These are phyloP conservation scores for Neolecta irregularis DNA, from an alignment of 1,139 yeast species.

Conservation along the genomic window DNA sequence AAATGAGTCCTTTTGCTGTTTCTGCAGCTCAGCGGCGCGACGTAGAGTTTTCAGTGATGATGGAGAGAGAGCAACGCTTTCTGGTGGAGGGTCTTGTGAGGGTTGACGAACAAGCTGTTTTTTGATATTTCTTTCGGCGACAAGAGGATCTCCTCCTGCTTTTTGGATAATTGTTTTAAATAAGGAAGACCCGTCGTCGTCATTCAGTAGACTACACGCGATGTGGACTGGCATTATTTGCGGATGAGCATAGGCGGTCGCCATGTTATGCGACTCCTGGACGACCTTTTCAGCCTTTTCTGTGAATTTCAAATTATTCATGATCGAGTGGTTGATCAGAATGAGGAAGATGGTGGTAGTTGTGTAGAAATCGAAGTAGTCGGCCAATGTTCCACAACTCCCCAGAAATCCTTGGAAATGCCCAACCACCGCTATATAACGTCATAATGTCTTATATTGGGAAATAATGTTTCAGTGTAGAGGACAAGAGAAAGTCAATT, in stretches of 20 bases:
- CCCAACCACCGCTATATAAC: too few relatives aligned
- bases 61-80: constrained; percentile 52
- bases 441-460: too few relatives aligned
- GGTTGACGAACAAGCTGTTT: constrained; percentile 71
- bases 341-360: too few relatives aligned
- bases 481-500: too few relatives aligned
- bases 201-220: constrained; percentile 76
- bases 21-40: constrained; percentile 57
- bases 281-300: constrained; percentile 80
- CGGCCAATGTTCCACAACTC: too few relatives aligned
- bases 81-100: constrained; percentile 75
- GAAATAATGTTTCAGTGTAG: too few relatives aligned
- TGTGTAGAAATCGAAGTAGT: too few relatives aligned
- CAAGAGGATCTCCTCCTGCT: constrained; percentile 77
- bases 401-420: too few relatives aligned
- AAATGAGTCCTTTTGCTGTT: constrained; percentile 77
- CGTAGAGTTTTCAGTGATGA: constrained; percentile 55
- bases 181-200: constrained; percentile 55
- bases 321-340: constrained; percentile 8
- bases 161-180: constrained; percentile 73
- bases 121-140: constrained; percentile 66
- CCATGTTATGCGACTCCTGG: constrained; percentile 64
- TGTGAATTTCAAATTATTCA: constrained; percentile 36
- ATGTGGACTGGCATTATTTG: constrained; percentile 76
- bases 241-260: constrained; percentile 69